These are phyloP conservation scores for Flammula alnicola DNA, from an alignment of 1,284 basidiomycete genomes.

Conservation along the genomic window DNA sequence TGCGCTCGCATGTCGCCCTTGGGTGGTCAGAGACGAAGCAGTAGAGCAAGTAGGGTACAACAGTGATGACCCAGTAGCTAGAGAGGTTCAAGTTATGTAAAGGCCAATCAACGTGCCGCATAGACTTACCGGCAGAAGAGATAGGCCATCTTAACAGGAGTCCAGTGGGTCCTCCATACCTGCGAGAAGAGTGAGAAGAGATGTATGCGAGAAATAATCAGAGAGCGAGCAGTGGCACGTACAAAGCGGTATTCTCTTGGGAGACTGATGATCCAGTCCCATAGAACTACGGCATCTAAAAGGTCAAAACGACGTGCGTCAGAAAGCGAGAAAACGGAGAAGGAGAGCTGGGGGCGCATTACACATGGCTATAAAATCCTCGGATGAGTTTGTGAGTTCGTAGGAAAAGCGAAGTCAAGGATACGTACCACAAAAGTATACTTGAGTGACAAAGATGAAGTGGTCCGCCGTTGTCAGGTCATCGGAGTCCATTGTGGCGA, in stretches of 20 bases:
- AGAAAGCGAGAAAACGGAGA: constrained; percentile 25
- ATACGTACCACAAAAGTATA: constrained; percentile 80
- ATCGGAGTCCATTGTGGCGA: constrained; percentile 32
- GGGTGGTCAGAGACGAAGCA: constrained; percentile 72
- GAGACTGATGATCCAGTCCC: constrained; percentile 81
- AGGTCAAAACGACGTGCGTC: constrained; percentile 29
- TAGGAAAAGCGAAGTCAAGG: constrained; percentile 27
- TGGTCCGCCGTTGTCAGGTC: constrained; percentile 45
- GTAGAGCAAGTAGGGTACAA: constrained; percentile 76
- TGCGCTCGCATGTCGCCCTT: constrained; percentile 60
- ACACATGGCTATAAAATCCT: constrained; percentile 70
- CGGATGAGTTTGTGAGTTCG: constrained; percentile 27
- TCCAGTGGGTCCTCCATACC: constrained; percentile 84
- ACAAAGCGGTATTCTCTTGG: constrained; percentile 78
- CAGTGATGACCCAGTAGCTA: constrained; percentile 79
- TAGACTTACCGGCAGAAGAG: constrained; percentile 73
- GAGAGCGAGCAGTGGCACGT: constrained; percentile 30
- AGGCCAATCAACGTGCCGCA: constrained; percentile 20
- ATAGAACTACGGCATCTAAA: constrained; percentile 75
- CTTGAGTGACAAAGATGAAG: constrained; percentile 65
- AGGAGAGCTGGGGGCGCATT: constrained; percentile 35
- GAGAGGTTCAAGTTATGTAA: constrained; percentile 22
- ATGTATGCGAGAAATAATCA: constrained; percentile 14
- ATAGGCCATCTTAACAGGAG: constrained; percentile 78
- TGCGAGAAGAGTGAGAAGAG: constrained; percentile 32